These are phyloP conservation scores for Murraya paniculata DNA, from an alignment of 345 rosid species.

Conservation along the genomic window DNA sequence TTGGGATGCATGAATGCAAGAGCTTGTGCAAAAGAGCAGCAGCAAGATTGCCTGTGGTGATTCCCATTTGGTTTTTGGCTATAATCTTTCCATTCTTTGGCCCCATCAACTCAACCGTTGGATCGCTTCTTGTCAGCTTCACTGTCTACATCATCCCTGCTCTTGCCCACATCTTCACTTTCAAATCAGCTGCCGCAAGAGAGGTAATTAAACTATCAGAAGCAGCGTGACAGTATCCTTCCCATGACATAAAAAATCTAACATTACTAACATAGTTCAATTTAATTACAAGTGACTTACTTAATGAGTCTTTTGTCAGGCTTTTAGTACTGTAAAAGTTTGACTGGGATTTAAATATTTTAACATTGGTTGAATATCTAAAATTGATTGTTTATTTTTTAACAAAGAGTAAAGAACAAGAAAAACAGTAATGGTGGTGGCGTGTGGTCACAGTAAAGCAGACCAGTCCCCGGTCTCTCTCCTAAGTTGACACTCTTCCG, in stretches of 20 bases:
- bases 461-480: slow-evolving; percentile 34
- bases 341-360: slow-evolving; percentile 11
- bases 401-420: slow-evolving; percentile 11
- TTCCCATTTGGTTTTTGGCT: slow-evolving; percentile 95
- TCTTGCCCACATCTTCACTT: slow-evolving; percentile 86
- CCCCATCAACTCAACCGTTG: slow-evolving; percentile 95
- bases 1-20: slow-evolving; percentile 92
- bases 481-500: slow-evolving; percentile 15
- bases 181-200: slow-evolving; percentile 77
- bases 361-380: not conserved
- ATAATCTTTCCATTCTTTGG: slow-evolving; percentile 96
- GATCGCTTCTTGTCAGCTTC: slow-evolving; percentile 97
- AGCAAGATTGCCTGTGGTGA: slow-evolving; percentile 86
- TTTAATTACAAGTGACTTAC: no score
- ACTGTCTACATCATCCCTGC: slow-evolving; percentile 99
- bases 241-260: no score
- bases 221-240: not conserved
- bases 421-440: slow-evolving; percentile 4
- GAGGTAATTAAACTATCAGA: slow-evolving; percentile 44
- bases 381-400: not conserved
- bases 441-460: slow-evolving; percentile 42
- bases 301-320: not conserved
- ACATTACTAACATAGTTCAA: not conserved
- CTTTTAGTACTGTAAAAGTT: not conserved
- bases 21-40: slow-evolving; percentile 96